Conservation (phyloP, 176 grass and related monocot species). For the Alopecurus myosuroides region DNA sequence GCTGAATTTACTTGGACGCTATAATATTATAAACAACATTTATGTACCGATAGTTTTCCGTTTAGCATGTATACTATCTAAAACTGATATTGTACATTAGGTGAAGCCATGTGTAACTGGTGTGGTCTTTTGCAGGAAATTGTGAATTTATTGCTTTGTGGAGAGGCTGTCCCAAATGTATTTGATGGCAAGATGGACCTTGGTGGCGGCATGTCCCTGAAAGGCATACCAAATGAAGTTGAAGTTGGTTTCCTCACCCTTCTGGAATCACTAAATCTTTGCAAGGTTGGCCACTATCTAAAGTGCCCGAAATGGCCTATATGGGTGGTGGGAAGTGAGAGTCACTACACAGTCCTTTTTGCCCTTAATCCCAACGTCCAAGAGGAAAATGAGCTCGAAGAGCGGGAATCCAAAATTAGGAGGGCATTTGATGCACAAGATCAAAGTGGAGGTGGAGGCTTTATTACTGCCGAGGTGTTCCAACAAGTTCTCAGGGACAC, state of each 20-base stretch:
- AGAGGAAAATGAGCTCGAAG: constrained; percentile 93
- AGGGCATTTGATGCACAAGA: constrained; percentile 87
- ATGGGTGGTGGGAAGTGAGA: constrained; percentile 98
- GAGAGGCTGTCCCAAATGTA: constrained; percentile 97
- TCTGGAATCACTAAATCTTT: constrained; percentile 92
- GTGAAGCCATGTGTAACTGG: constrained; percentile 7
- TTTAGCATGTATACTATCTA: not conserved
- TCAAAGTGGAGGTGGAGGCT: constrained; percentile 95
- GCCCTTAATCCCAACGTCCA: constrained; percentile 74
- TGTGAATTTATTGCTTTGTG: constrained; percentile 98
- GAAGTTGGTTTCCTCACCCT: constrained; percentile 97
- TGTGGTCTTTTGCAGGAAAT: constrained; percentile 73
- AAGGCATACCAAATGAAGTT: constrained; percentile 72
- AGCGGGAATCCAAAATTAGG: constrained; percentile 79
- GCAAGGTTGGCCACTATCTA: constrained; percentile 90
- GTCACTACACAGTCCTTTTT: constrained; percentile 97
- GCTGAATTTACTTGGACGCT: not conserved
- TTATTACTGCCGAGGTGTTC: constrained; percentile 75
- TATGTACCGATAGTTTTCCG: not conserved
- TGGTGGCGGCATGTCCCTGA: constrained; percentile 94
- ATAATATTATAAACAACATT: not conserved
- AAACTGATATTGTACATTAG: not conserved
- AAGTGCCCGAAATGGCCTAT: constrained; percentile 96
- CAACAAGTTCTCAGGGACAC: constrained; percentile 77
- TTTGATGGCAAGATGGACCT: constrained; percentile 99